These are phyloP conservation scores for Auriculariales sp. DNA, from an alignment of 768 basidiomycete species.

Conservation along the genomic window DNA sequence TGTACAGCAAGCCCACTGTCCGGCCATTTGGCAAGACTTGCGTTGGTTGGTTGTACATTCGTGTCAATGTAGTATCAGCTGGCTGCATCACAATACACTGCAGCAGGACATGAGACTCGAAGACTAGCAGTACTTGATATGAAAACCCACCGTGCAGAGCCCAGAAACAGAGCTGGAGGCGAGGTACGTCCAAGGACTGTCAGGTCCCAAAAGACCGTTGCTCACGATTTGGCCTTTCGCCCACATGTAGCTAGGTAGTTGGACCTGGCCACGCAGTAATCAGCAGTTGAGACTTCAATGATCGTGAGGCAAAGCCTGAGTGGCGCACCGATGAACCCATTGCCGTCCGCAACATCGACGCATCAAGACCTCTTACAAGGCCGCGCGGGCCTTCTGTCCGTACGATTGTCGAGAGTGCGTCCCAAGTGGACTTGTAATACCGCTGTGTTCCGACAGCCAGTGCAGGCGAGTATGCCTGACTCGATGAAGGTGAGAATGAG, in stretches of 20 bases:
- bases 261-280: conserved; percentile 46
- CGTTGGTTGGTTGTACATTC: conserved; percentile 95
- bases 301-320: background rate
- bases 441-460: conserved; percentile 93
- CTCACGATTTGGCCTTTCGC: conserved; percentile 70
- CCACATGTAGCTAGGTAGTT: conserved; percentile 91
- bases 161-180: conserved; percentile 83
- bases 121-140: background rate
- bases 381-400: conserved; percentile 65
- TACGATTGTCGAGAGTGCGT: conserved; percentile 73
- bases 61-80: conserved; percentile 79
- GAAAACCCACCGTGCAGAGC: conserved; percentile 64
- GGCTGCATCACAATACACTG: conserved; percentile 91
- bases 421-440: conserved; percentile 69
- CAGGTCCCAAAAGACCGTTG: conserved; percentile 50
- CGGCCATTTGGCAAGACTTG: conserved; percentile 53
- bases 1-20: conserved; percentile 64
- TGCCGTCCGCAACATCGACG: conserved; percentile 82
- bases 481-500: background rate
- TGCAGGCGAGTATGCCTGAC: conserved; percentile 82
- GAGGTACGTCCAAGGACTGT: conserved; percentile 79
- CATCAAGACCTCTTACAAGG: conserved; percentile 80
- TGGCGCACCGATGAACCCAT: conserved; percentile 84
- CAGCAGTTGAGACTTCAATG: background rate
- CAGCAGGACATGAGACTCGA: background rate